Evolutionary conservation across 768 basidiomycete genomes (phyloP).

Genomic region (Amanita jacksonii): DNA sequence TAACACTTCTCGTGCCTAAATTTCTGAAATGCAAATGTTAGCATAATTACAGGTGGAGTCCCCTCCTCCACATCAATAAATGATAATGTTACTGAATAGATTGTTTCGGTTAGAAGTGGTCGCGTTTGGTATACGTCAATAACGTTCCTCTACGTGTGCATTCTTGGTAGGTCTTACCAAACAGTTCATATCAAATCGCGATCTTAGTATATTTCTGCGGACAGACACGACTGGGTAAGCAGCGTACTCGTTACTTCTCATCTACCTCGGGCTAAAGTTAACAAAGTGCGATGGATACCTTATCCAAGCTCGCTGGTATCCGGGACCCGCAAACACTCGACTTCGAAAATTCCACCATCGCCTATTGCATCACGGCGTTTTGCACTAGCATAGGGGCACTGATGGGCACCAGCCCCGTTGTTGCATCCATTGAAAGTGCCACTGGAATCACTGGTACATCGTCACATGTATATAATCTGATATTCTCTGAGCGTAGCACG

Average conservation of each 20-base stretch:
- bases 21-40: slow-evolving; percentile 16
- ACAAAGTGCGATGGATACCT: slow-evolving; percentile 72
- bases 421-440: slow-evolving; percentile 75
- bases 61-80: slow-evolving; percentile 8
- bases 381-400: slow-evolving; percentile 75
- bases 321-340: slow-evolving; percentile 79
- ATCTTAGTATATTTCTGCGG: slow-evolving; percentile 2
- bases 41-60: slow-evolving; percentile 36
- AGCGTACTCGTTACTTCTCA: background rate
- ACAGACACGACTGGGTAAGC: slow-evolving; percentile 41
- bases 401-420: slow-evolving; percentile 73
- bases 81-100: slow-evolving; percentile 5
- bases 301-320: slow-evolving; percentile 87
- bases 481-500: background rate
- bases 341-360: slow-evolving; percentile 75
- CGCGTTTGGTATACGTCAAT: slow-evolving; percentile 81
- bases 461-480: background rate
- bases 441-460: slow-evolving; percentile 63
- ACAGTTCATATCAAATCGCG: background rate
- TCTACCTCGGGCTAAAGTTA: slow-evolving; percentile 14
- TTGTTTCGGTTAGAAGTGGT: slow-evolving; percentile 40
- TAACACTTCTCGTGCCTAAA: background rate
- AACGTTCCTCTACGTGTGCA: slow-evolving; percentile 87
- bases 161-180: slow-evolving; percentile 44
- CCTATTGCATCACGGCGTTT: slow-evolving; percentile 79